phyloP scores from a whole-genome alignment of 2,329 filamentous ascomycete species.

The Ceratocystis huliohia region DNA sequence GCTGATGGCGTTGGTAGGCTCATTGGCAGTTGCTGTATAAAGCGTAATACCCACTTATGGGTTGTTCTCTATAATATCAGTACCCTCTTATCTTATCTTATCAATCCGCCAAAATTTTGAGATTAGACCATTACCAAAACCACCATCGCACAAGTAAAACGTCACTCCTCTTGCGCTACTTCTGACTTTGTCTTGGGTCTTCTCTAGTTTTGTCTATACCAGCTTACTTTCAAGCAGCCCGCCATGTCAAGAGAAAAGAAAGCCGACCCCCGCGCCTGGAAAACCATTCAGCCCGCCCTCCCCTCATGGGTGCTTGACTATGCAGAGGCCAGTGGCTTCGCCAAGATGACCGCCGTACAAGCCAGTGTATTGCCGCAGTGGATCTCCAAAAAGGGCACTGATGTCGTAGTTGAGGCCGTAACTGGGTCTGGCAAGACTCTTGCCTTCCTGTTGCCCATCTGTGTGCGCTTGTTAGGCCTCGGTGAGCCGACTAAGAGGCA shows the following conservation, averaged over 20 bases:
- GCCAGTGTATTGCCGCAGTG: constrained; percentile 82
- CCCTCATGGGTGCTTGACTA: constrained; percentile 70
- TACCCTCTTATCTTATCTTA: constrained; percentile 16
- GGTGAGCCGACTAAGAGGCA: constrained; percentile 78
- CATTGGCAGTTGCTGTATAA: background rate
- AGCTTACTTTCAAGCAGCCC: no score
- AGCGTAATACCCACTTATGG: background rate
- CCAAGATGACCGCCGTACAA: constrained; percentile 86
- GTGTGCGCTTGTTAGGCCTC: constrained; percentile 67
- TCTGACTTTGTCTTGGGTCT: background rate
- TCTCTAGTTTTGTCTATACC: background rate
- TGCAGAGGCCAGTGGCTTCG: constrained; percentile 71
- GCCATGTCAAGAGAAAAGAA: constrained; percentile 26
- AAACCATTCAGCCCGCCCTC: constrained; percentile 30
- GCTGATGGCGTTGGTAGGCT: background rate
- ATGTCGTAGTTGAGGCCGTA: constrained; percentile 85
- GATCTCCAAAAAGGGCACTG: constrained; percentile 59
- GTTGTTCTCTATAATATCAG: background rate
- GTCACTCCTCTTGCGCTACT: background rate
- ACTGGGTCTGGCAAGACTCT: constrained; percentile 87
- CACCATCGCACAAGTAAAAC: background rate
- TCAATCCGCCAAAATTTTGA: constrained; percentile 20
- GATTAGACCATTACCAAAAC: constrained; percentile 2
- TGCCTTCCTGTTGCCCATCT: constrained; percentile 69
- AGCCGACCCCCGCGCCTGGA: constrained; percentile 37